Conservation (phyloP, 495 filamentous ascomycete species). For the Daldinia caldariorum region DNA sequence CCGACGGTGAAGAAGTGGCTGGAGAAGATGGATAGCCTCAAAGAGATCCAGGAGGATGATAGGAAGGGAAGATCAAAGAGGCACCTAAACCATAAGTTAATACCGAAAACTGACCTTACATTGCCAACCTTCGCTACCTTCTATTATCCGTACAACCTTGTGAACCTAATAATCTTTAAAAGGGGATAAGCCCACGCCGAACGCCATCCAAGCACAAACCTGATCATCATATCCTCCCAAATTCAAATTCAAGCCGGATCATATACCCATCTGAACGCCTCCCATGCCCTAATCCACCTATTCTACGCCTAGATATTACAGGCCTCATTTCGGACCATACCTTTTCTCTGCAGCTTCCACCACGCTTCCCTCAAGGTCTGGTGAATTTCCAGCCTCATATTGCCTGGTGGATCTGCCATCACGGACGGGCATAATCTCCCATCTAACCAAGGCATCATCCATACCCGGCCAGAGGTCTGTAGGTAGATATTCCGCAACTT, state of each 20-base stretch:
- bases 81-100: slow-evolving; percentile 7
- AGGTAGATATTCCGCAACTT: slow-evolving; percentile 87
- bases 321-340: slow-evolving; percentile 8
- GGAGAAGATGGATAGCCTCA: slow-evolving; percentile 5
- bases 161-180: background rate
- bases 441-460: slow-evolving; percentile 52
- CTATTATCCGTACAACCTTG: slow-evolving; percentile 5
- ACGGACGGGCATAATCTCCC: slow-evolving; percentile 55
- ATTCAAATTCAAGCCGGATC: slow-evolving; percentile 20
- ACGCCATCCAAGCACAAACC: slow-evolving; percentile 14
- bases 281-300: background rate
- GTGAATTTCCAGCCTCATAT: slow-evolving; percentile 18
- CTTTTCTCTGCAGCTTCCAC: slow-evolving; percentile 37
- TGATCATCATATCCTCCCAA: slow-evolving; percentile 3
- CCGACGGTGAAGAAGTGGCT: slow-evolving; percentile 34
- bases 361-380: slow-evolving; percentile 43
- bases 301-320: slow-evolving; percentile 11
- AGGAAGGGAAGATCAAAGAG: slow-evolving; percentile 18
- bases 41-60: slow-evolving; percentile 6
- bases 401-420: slow-evolving; percentile 33
- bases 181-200: slow-evolving; percentile 6
- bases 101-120: slow-evolving; percentile 2
- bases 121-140: slow-evolving; percentile 17
- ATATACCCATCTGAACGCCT: slow-evolving; percentile 1
- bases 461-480: slow-evolving; percentile 88